phyloP scores from a whole-genome alignment of 768 basidiomycete species.

The Mycena olivaceomarginata region DNA sequence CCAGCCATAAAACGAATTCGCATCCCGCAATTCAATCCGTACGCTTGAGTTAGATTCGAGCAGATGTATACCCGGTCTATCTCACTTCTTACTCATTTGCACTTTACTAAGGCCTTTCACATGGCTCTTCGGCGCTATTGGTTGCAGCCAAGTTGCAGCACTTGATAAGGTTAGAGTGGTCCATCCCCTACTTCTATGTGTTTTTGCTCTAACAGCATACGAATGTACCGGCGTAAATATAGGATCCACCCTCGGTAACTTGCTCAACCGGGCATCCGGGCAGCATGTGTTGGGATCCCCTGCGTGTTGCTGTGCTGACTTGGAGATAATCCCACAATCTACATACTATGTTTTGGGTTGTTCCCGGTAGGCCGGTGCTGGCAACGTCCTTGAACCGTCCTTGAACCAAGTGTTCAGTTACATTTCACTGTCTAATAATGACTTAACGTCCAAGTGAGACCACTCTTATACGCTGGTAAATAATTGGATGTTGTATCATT shows the following conservation, averaged over 20 bases:
- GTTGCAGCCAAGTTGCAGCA: background rate
- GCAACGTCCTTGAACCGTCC: too few relatives aligned
- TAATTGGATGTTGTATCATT: too few relatives aligned
- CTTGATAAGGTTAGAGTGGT: conserved; percentile 16
- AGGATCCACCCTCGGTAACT: background rate
- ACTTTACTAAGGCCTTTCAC: background rate
- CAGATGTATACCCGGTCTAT: conserved; percentile 26
- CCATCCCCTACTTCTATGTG: background rate
- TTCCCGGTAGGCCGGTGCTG: too few relatives aligned
- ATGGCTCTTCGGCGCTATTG: background rate
- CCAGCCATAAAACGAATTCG: background rate
- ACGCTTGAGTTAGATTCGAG: conserved; percentile 30
- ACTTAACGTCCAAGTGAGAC: too few relatives aligned
- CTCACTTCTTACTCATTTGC: conserved; percentile 1
- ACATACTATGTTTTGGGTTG: too few relatives aligned
- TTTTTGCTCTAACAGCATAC: background rate
- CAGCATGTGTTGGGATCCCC: background rate
- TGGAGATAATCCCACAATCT: too few relatives aligned
- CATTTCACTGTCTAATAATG: too few relatives aligned
- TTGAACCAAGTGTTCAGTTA: too few relatives aligned
- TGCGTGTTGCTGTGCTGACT: background rate
- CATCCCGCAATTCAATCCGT: background rate
- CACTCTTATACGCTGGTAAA: too few relatives aligned
- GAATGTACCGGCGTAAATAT: background rate
- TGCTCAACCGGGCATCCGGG: background rate